Evolutionary conservation across 2,329 filamentous ascomycete species (phyloP), one percentile per base, ranked within the genome.

Genomic region (Cryoendolithus antarcticus): DNA sequence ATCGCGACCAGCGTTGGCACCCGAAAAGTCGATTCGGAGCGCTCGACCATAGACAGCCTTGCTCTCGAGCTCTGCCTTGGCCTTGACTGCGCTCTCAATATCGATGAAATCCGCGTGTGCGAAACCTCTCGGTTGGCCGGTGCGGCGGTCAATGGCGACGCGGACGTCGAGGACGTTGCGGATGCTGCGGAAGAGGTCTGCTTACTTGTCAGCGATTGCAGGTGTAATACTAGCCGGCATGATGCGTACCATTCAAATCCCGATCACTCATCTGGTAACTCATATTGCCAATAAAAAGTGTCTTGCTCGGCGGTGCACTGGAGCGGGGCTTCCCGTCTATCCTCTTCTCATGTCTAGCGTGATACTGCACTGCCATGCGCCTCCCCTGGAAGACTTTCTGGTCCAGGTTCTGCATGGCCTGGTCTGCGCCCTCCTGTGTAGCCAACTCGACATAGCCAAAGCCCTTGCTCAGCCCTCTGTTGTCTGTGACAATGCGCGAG

Each of bases 251-350:
- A 62, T 88, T 86, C 39, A 94, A 68, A 53, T 93, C 86, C 39
- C 75, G 74, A 55, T 93, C 86, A 6, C 81, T 82, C 66, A 88
- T 81, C 63, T 93, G 82, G 56, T 82, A 91, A 8, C 83, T 78
- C 62, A 94, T 76, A 66, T 91, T 91, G 49, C 86, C 85, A 50
- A 94, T 74, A 66, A 82, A 93, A 28, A 93, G 64, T 1, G 79
- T 83, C 54, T 71, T 75, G 37, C 72, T 72, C 3, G 78, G 77
- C 31, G 63, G 50, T 51, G 66, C 66, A 27, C 44, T 42, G 29
- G 27, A 27, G 27, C 35, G 39, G 34, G 29, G 24, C 24, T 27
- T 27, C 7, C 24, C 24, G 7, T 27, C 24, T 27, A 27, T 8
- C 24, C 24, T 10, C n/a, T 11, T 32, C 35, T 9, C 35, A 35